Evolutionary conservation across 352 stramenopile genomes (phyloP), one percentile per base, ranked within the genome.

Genomic region (Phytophthora palmivora): DNA sequence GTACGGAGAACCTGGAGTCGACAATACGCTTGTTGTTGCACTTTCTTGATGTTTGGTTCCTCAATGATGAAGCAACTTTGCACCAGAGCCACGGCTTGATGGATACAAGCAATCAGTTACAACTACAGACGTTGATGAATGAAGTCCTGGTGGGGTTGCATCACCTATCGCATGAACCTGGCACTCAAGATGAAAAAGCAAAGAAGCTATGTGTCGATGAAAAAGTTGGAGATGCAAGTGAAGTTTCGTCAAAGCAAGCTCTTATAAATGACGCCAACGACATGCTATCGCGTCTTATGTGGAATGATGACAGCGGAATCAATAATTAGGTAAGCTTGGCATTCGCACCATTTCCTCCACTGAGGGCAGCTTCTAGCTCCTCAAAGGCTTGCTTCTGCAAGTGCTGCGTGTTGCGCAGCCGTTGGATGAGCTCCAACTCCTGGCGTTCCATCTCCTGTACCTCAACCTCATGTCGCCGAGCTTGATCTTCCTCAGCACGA

Each of bases 301-400:
- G 54, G 61, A 61, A 47, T 61, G 38, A 42, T n/a, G 44, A 56
- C 5, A 12, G 15, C 7, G n/a, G 30, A 47, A 60, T 22, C 7
- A 34, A 60, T 38, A 37, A 54, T 46, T 58, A 67, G 47, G 38
- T 51, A 41, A 48, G 2, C 14, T 60, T 59, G 14, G 46, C 58
- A 30, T 16, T 46, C n/a, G 14, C 38, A 14, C 32, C 42, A 49
- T 55, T 67, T 33, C 70, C 58, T 41, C 81, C 83, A 14, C 67
- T 88, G 26, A 95, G 70, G 1, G 84, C 87, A 16, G 81, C 79
- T 72, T 95, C 87, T 19, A 95, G 79, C 48, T 95, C 84, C 45
- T 95, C 82, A 38, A 93, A 93, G 0, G 84, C 87, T 52, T 95
- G 81, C 53, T 93, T 92, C 58, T 95, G 87, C 24, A 95, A 39